A percentile compares a stretch with the other conserved stretches of the same genome.
Conservation (phyloP, 1,284 basidiomycete species). For the Ceratobasidium sp. region DNA sequence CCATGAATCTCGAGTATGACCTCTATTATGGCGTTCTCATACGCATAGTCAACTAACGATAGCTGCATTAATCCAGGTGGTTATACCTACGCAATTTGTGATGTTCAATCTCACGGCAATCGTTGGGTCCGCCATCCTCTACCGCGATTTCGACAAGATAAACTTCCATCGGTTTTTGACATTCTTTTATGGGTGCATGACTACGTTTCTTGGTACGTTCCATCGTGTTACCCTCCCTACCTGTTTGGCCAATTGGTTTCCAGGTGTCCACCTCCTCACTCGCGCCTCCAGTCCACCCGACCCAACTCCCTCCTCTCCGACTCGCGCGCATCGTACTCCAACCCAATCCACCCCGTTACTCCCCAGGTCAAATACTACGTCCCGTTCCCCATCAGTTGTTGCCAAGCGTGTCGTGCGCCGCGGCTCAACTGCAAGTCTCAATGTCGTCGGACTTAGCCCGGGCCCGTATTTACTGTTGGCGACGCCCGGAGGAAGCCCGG, state of each 20-base stretch:
- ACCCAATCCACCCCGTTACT: constrained; percentile 30
- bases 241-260: constrained; percentile 51
- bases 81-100: constrained; percentile 95
- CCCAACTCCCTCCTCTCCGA: constrained; percentile 4
- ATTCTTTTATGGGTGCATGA: constrained; percentile 84
- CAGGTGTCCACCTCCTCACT: constrained; percentile 72
- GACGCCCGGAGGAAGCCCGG: constrained; percentile 30
- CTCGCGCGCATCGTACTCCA: neutral
- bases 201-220: constrained; percentile 72
- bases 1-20: constrained; percentile 33
- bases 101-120: constrained; percentile 90
- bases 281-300: constrained; percentile 38
- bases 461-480: constrained; percentile 38
- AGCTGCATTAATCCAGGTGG: constrained; percentile 64
- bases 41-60: constrained; percentile 16
- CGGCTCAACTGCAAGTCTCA: constrained; percentile 24
- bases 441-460: constrained; percentile 34
- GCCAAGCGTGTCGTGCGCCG: constrained; percentile 20
- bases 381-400: neutral
- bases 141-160: constrained; percentile 88
- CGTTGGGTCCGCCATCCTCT: constrained; percentile 90
- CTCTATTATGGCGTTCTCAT: constrained; percentile 11
- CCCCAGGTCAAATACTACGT: constrained; percentile 11
- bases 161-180: constrained; percentile 84
- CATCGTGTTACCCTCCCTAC: constrained; percentile 47